Evolutionary conservation across 2,329 filamentous ascomycete species (phyloP), one percentile per base, ranked within the genome.

Genomic region (Pyricularia sp.): DNA sequence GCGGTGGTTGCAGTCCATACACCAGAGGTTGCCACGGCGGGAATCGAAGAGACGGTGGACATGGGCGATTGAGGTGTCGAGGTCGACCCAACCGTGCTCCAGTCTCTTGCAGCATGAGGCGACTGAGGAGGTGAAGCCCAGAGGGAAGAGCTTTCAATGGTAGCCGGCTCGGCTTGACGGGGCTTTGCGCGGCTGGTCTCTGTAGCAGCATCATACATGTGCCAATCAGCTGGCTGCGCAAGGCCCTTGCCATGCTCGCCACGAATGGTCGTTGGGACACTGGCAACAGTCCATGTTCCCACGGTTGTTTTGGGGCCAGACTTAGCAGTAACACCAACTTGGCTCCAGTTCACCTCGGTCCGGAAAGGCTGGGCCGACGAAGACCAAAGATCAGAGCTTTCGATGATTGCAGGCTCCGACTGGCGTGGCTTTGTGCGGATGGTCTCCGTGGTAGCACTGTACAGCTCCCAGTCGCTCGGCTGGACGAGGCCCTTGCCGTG

Each of bases 161-260:
- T 65, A n/a, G 68, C 65, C 12, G 72, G 68, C 59, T 73, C 72
- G 10, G 71, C 66, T 35, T 68, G 68, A 31, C 70, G 72, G 10
- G 70, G 68, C 60, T 72, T 71, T 9, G 72, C 65, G 64, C 75
- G 76, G 5, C 66, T 64, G 40, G 70, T 71, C 26, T 67, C 69
- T 26, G 69, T 66, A 24, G 71, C 66, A 9, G 68, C 67, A 49
- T 73, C 69, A 65, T 78, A 77, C 40, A 67, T 67, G 40, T 72
- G 70, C 78, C 77, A 79, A n/a, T 71, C 68, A 65, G 77, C 75
- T 19, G 76, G 76, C 67, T 80, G 75, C 8, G 62, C 19, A 26
- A 74, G 71, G 6, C 63, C 64, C 40, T 55, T 30, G 19, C 40
- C 40, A 16, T 63, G 62, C 33, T 63, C 40, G 1, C 62, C 62